Conservation (phyloP, 73 alveolate species). For the Paraurostyla sp. region DNA sequence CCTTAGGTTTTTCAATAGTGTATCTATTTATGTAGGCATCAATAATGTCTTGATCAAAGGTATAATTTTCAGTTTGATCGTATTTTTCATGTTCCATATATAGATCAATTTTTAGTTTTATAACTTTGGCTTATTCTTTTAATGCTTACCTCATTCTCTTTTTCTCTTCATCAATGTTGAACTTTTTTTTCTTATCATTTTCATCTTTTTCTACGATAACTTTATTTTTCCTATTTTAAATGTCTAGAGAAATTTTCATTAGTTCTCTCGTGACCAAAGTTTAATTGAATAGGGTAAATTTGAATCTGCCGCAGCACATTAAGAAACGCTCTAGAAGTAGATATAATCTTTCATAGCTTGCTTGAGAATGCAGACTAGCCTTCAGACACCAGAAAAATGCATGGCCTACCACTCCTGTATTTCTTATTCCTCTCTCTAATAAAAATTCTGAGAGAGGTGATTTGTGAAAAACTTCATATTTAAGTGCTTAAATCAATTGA, state of each 20-base stretch:
- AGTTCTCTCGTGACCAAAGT: constrained; percentile 32
- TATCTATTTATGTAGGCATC: too few species aligned
- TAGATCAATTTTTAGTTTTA: too few species aligned
- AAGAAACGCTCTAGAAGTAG: constrained; percentile 88
- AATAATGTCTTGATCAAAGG: too few species aligned
- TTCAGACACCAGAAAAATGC: constrained; percentile 92
- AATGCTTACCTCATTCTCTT: too few species aligned
- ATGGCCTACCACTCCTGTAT: constrained; percentile 92
- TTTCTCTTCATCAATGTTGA: too few species aligned
- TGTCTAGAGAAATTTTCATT: constrained; percentile 4
- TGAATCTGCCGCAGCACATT: constrained; percentile 79
- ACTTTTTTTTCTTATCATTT: too few species aligned
- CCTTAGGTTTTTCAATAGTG: too few species aligned
- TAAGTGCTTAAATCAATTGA: constrained; percentile 90
- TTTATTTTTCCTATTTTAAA: too few species aligned
- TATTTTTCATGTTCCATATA: too few species aligned
- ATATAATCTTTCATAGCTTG: constrained; percentile 86
- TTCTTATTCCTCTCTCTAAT: constrained; percentile 85
- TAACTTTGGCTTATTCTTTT: too few species aligned
- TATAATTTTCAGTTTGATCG: too few species aligned
- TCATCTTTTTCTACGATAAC: too few species aligned
- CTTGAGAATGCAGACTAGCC: constrained; percentile 79
- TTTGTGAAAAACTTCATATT: constrained; percentile 83
- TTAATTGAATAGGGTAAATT: constrained; percentile 50
- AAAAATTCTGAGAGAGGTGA: constrained; percentile 78